phyloP scores from a whole-genome alignment of 768 basidiomycete genomes.

The Lentinula detonsa region DNA sequence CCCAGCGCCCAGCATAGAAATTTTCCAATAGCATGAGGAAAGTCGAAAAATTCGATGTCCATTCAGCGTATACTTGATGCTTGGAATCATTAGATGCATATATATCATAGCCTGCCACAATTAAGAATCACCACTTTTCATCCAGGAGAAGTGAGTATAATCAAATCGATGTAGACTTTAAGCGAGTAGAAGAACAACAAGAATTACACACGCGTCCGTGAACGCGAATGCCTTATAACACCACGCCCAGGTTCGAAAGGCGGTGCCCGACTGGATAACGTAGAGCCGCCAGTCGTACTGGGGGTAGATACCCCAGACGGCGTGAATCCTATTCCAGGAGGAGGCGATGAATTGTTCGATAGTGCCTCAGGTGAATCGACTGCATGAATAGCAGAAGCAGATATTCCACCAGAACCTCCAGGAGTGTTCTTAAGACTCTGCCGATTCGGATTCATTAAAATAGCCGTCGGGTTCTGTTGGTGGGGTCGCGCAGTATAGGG shows the following conservation, averaged over 20 bases:
- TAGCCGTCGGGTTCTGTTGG: constrained; percentile 3
- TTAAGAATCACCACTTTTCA: too few species aligned
- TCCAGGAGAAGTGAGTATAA: too few species aligned
- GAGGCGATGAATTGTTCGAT: constrained; percentile 6
- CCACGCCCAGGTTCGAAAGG: constrained; percentile 41
- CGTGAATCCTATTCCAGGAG: constrained; percentile 14
- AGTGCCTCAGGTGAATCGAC: constrained; percentile 7
- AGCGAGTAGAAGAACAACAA: too few species aligned
- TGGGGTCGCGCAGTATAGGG: constrained; percentile 8
- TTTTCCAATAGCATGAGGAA: too few species aligned
- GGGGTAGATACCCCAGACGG: constrained; percentile 15
- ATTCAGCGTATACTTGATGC: too few species aligned
- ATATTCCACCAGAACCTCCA: not conserved
- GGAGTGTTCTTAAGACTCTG: constrained; percentile 1
- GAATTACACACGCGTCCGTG: not conserved
- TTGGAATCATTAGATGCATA: too few species aligned
- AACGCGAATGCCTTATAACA: not conserved
- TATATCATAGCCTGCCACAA: too few species aligned
- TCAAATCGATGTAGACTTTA: too few species aligned
- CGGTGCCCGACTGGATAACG: constrained; percentile 42
- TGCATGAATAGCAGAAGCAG: constrained; percentile 3
- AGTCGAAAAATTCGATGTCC: too few species aligned
- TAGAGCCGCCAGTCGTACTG: constrained; percentile 19
- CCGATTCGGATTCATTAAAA: constrained; percentile 8
- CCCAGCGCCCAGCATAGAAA: too few species aligned